phyloP scores from a whole-genome alignment of 2,329 filamentous ascomycete species.

The Colletotrichum spaethianum region DNA sequence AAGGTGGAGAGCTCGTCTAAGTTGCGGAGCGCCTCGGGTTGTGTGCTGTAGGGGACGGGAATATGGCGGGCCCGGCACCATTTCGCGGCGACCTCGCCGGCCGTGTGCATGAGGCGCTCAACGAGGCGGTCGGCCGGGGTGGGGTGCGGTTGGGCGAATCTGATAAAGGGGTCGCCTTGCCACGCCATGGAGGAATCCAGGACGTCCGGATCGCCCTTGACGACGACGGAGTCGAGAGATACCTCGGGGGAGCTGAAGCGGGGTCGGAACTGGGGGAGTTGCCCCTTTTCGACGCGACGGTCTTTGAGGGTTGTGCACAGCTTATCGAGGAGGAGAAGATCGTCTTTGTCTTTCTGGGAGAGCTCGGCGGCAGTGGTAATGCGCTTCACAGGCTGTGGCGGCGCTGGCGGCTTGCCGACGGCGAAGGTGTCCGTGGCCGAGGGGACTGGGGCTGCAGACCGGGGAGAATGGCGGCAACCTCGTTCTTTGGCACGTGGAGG shows the following conservation, averaged over 20 bases:
- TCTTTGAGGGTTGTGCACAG: conserved; percentile 63
- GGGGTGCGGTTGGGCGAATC: conserved; percentile 52
- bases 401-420: conserved; percentile 51
- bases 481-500: conserved; percentile 64
- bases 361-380: conserved; percentile 63
- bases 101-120: conserved; percentile 70
- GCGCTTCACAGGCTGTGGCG: conserved; percentile 51
- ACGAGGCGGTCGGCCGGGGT: conserved; percentile 56
- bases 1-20: conserved; percentile 54
- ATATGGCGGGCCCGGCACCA: conserved; percentile 73
- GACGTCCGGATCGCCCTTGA: conserved; percentile 7
- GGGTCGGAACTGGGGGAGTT: conserved; percentile 28
- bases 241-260: conserved; percentile 53
- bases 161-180: conserved; percentile 66
- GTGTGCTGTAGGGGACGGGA: conserved; percentile 71
- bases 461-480: conserved; percentile 33
- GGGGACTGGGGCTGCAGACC: not conserved
- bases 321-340: conserved; percentile 63
- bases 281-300: conserved; percentile 39
- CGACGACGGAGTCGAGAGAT: conserved; percentile 53
- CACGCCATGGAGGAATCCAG: conserved; percentile 50
- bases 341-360: conserved; percentile 56
- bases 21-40: conserved; percentile 58
- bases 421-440: conserved; percentile 45
- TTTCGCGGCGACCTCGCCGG: conserved; percentile 71